These are phyloP conservation scores for Blepharisma undulans DNA, from an alignment of 169 alveolate genomes.

Conservation along the genomic window DNA sequence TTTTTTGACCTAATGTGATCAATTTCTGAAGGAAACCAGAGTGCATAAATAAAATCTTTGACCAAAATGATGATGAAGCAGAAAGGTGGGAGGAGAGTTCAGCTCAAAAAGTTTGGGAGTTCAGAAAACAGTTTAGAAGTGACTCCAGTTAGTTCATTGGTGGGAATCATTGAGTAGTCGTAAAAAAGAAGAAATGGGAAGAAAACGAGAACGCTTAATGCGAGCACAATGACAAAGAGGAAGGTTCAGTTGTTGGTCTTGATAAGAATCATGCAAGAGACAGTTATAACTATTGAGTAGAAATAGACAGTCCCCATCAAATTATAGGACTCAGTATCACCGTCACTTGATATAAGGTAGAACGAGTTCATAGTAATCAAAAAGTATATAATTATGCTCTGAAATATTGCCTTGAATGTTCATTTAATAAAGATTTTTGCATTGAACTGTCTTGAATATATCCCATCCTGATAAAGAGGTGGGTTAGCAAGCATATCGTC, in stretches of 20 bases:
- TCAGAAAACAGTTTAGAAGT: conserved; percentile 66
- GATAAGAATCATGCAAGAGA: background rate
- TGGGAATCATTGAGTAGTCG: background rate
- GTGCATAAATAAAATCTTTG: background rate
- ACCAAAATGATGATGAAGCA: background rate
- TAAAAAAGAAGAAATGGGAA: background rate
- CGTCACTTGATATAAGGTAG: background rate
- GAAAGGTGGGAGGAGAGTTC: conserved; percentile 40
- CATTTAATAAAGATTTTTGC: conserved; percentile 35
- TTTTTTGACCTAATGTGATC: background rate
- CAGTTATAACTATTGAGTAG: conserved; percentile 1
- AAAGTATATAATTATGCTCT: background rate
- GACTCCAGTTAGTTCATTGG: conserved; percentile 58
- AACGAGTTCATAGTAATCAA: background rate
- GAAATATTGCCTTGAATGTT: conserved; percentile 28
- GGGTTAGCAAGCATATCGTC: conserved; percentile 10
- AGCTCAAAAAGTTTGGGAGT: conserved; percentile 62
- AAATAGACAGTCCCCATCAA: background rate
- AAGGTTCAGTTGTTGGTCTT: background rate
- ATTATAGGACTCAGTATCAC: background rate
- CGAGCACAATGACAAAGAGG: background rate
- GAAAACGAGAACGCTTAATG: background rate
- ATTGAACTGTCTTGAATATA: conserved; percentile 35
- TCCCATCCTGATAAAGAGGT: conserved; percentile 31
- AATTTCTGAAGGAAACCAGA: conserved; percentile 36